These are phyloP conservation scores for Tephrocybe sp. DNA, from an alignment of 768 basidiomycete genomes.

Conservation along the genomic window DNA sequence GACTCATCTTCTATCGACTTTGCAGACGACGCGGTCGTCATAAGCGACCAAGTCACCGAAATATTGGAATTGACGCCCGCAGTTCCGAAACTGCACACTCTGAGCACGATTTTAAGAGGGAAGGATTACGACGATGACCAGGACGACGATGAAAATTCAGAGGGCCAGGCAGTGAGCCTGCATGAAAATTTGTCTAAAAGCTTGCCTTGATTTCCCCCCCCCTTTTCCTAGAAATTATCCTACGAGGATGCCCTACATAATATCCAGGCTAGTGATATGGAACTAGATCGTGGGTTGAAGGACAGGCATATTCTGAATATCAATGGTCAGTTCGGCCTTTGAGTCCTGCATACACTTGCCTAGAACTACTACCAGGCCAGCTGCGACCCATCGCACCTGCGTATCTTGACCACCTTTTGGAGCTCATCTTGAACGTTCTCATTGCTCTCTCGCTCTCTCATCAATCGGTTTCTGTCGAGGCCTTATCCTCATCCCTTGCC, in stretches of 20 bases:
- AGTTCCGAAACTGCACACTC: conserved; percentile 75
- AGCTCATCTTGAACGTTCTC: conserved; percentile 72
- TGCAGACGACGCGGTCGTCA: conserved; percentile 51
- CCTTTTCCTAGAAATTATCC: conserved; percentile 32
- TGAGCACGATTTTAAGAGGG: conserved; percentile 60
- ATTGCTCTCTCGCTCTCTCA: conserved; percentile 60
- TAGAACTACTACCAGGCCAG: conserved; percentile 60
- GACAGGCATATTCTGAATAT: conserved; percentile 73
- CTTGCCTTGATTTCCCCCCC: background rate
- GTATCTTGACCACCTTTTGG: conserved; percentile 71
- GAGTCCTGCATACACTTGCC: background rate
- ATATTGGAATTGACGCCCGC: conserved; percentile 78
- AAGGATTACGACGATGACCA: conserved; percentile 72
- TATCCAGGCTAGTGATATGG: conserved; percentile 82
- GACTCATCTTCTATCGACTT: conserved; percentile 28
- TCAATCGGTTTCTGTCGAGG: conserved; percentile 53
- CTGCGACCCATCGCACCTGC: conserved; percentile 71
- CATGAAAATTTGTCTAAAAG: too few relatives aligned
- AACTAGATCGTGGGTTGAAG: conserved; percentile 63
- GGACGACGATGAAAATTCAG: conserved; percentile 34
- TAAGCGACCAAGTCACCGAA: conserved; percentile 81
- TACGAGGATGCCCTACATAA: conserved; percentile 61
- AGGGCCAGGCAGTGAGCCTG: conserved; percentile 13
- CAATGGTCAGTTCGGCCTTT: conserved; percentile 46
- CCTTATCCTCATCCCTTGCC: conserved; percentile 59